A percentile compares a stretch with the other conserved stretches of the same genome.
phyloP scores from a whole-genome alignment of 2,329 filamentous ascomycete species.

The Phyllosticta ampelicida region DNA sequence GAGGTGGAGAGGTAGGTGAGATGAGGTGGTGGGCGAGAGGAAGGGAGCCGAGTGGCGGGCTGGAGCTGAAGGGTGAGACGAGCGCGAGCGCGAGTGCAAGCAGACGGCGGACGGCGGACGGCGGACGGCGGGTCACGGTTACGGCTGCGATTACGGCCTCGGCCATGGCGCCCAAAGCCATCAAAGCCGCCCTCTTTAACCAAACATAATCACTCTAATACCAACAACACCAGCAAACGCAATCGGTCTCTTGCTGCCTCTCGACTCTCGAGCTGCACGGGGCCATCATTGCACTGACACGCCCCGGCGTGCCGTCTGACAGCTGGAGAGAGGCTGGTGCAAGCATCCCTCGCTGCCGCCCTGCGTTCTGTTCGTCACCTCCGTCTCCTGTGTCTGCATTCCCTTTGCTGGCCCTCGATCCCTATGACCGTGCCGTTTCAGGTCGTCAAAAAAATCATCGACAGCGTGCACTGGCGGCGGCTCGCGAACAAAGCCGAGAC shows the following conservation, averaged over 20 bases:
- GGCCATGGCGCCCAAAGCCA: not conserved
- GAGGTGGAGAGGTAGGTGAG: not conserved
- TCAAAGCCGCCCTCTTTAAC: too few species aligned
- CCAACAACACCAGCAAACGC: too few species aligned
- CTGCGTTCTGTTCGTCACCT: not conserved
- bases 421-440: not conserved
- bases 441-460: not conserved
- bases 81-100: too few species aligned
- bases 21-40: constrained; percentile 7
- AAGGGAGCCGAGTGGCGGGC: not conserved
- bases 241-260: too few species aligned
- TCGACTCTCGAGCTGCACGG: not conserved
- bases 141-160: not conserved
- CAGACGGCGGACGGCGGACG: too few species aligned
- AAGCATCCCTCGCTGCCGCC: not conserved
- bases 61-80: constrained; percentile 4
- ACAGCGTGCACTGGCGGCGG: not conserved
- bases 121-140: not conserved
- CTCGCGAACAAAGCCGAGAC: not conserved
- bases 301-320: not conserved
- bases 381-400: not conserved
- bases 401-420: not conserved
- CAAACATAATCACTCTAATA: too few species aligned
- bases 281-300: not conserved
- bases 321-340: not conserved